Evolutionary conservation across 805 yeast genomes (phyloP).

Genomic region (Zygotorulaspora florentina): DNA sequence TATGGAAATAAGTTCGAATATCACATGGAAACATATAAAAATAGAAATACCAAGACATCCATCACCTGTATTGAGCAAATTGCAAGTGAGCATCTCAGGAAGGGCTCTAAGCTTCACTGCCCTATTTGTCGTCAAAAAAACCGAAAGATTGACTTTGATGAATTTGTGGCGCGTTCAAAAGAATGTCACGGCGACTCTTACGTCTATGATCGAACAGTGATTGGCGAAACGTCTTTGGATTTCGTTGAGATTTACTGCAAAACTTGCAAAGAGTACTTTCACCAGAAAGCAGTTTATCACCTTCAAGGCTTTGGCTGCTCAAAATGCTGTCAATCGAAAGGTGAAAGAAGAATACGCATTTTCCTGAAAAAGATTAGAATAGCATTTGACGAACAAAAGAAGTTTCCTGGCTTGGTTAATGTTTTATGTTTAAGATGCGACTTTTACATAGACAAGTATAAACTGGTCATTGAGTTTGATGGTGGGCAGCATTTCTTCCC

Average conservation of each 20-base stretch:
- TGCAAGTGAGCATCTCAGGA: background rate
- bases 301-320: background rate
- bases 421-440: background rate
- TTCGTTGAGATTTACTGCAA: background rate
- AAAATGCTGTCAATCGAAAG: background rate
- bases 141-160: background rate
- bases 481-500: conserved; percentile 1
- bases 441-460: background rate
- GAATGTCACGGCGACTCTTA: background rate
- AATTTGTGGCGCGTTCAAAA: background rate
- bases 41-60: background rate
- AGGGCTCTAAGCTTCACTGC: background rate
- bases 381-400: background rate
- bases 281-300: background rate
- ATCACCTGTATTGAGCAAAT: background rate
- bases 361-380: background rate
- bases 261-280: background rate
- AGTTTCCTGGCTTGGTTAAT: background rate
- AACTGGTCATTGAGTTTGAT: background rate
- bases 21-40: conserved; percentile 1
- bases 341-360: background rate
- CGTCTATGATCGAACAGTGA: background rate
- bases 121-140: background rate
- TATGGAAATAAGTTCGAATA: background rate
- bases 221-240: background rate